Evolutionary conservation across 2,329 filamentous ascomycete genomes (phyloP), one percentile per base, ranked within the genome.

Genomic region (Nemania diffusa): DNA sequence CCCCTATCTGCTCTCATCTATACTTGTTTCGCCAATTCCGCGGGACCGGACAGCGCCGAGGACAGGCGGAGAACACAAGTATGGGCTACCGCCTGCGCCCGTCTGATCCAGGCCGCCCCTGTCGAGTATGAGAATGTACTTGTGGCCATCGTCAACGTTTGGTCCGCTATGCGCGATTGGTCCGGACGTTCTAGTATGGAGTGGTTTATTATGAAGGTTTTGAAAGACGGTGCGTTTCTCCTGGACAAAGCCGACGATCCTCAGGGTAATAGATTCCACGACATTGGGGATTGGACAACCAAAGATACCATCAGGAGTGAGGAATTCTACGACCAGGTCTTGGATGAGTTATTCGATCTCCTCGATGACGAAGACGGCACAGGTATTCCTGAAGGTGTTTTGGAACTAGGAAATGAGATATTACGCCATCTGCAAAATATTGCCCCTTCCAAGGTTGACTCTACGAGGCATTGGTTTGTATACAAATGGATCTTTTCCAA

Each of bases 401-500:
- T 97, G 75, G 91, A 94, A 76, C 87, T 99, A 72, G 92, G 93
- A 71, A 92, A 91, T 78, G 92, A 93, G 70, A 93, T 97, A 67
- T 82, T 97, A 51, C 86, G 87, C 66, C 94, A 94, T 74, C 83
- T 97, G 67, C 90, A 92, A 71, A 85, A 85, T 71, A 90, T 91
- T 26, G 69, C 64, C 37, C 68, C 69, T 17, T 65, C 66, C 72
- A 88, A 88, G 71, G 89, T 92, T 69, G 90, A 92, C 71, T 89
- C 88, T 72, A 93, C 93, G 44, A 89, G 93, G 69, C 90, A 90
- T 73, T 97, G 94, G 83, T 87, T 98, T 71, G 90, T 97, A 70
- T 92, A 91, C 74, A 92, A 94, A 77, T 99, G 95, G 90, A 90
- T 97, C 69, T 97, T 98, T 78, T 92, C 93, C 69, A 91, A 91